Evolutionary conservation across 1,139 yeast genomes (phyloP).

Genomic region (Chernovozyma sophiae-reginae): DNA sequence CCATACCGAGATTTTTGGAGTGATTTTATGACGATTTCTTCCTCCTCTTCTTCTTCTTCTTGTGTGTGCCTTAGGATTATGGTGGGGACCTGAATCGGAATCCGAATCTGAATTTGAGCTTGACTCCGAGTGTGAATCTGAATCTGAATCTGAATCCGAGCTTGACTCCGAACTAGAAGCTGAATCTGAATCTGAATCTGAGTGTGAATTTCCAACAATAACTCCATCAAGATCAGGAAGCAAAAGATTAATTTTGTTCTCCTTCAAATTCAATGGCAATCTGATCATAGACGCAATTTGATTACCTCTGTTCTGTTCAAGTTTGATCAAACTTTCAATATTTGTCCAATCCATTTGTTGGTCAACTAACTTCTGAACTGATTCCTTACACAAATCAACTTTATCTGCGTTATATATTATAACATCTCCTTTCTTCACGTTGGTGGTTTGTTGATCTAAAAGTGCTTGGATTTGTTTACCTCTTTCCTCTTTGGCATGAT

Average conservation of each 20-base stretch:
- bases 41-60: too few species aligned
- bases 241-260: constrained; percentile 60
- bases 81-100: constrained; percentile 12
- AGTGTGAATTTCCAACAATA: constrained; percentile 9
- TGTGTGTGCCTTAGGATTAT: constrained; percentile 11
- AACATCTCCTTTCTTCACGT: constrained; percentile 67
- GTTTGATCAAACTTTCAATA: constrained; percentile 68
- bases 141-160: constrained; percentile 25
- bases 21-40: too few species aligned
- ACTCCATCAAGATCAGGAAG: constrained; percentile 47
- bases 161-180: constrained; percentile 22
- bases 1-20: constrained; percentile 45
- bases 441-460: constrained; percentile 58
- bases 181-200: constrained; percentile 13
- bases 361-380: constrained; percentile 62
- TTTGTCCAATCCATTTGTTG: constrained; percentile 96
- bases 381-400: constrained; percentile 68
- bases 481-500: constrained; percentile 72
- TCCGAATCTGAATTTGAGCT: constrained; percentile 34
- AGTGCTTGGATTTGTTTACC: constrained; percentile 66
- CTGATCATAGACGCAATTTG: constrained; percentile 58
- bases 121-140: constrained; percentile 19
- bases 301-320: constrained; percentile 68
- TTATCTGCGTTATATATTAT: constrained; percentile 65
- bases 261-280: constrained; percentile 66